These are phyloP conservation scores for Lactifluus piperatus DNA, from an alignment of 768 basidiomycete genomes.

Conservation along the genomic window DNA sequence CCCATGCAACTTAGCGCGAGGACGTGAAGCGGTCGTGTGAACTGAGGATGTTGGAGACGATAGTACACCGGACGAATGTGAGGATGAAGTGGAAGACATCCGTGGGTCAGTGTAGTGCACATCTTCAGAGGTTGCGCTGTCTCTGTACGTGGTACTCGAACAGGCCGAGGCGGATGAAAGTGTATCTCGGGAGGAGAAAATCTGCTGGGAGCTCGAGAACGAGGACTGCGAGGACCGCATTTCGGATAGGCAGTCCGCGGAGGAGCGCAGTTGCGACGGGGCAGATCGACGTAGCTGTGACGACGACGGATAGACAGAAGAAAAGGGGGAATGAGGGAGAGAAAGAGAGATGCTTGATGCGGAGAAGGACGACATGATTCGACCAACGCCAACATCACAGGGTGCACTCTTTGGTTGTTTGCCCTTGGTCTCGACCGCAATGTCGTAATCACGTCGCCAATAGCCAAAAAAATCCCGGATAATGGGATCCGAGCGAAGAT, in stretches of 20 bases:
- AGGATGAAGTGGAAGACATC: background rate
- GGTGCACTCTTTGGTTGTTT: conserved; percentile 19
- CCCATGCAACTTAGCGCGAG: background rate
- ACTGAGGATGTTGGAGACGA: background rate
- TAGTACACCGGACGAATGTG: background rate
- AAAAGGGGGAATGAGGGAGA: conserved; percentile 20
- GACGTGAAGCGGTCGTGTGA: background rate
- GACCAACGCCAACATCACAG: conserved; percentile 26
- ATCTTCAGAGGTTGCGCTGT: background rate
- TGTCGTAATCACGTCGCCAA: conserved; percentile 67
- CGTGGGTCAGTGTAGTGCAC: background rate
- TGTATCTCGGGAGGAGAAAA: background rate
- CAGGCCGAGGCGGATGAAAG: conserved; percentile 8
- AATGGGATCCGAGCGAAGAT: conserved; percentile 47
- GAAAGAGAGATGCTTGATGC: conserved; percentile 29
- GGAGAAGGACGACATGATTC: conserved; percentile 54
- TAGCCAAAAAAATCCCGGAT: conserved; percentile 73
- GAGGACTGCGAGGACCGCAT: background rate
- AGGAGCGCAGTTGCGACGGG: background rate
- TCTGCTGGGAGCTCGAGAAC: background rate
- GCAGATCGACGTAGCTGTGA: background rate
- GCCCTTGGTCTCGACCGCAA: conserved; percentile 35
- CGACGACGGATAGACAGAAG: conserved; percentile 12
- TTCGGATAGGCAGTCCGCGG: background rate
- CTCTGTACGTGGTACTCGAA: background rate